A percentile compares a stretch with the other conserved stretches of the same genome.
These are phyloP conservation scores for baker's yeast (Saccharomyces cerevisiae) DNA, from an alignment of 805 yeast species.

Conservation along the genomic window DNA sequence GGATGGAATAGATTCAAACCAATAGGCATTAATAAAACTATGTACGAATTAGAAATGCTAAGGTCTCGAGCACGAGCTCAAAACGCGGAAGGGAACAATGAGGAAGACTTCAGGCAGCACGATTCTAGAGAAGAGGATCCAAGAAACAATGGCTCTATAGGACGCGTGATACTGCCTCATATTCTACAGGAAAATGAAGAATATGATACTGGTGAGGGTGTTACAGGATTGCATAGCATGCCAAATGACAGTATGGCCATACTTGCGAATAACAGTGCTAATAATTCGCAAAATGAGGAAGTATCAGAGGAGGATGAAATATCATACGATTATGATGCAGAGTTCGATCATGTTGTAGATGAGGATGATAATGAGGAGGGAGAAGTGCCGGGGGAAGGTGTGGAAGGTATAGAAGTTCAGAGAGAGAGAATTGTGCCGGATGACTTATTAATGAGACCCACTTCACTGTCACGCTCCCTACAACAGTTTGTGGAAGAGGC, in stretches of 20 bases:
- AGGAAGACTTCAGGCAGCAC: background rate
- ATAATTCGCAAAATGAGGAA: background rate
- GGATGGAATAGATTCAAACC: constrained; percentile 49
- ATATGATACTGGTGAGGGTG: constrained; percentile 3
- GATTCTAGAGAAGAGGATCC: background rate
- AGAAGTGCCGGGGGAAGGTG: constrained; percentile 17
- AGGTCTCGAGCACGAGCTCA: background rate
- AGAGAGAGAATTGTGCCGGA: constrained; percentile 2
- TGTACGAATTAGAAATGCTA: constrained; percentile 19
- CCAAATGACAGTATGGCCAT: constrained; percentile 3
- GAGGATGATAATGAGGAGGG: constrained; percentile 14
- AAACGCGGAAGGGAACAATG: constrained; percentile 1
- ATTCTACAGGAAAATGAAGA: constrained; percentile 28
- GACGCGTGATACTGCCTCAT: constrained; percentile 10
- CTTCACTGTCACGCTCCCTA: constrained; percentile 9
- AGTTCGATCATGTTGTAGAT: constrained; percentile 28
- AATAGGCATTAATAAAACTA: constrained; percentile 50
- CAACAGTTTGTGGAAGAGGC: constrained; percentile 20
- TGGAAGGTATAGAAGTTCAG: constrained; percentile 11
- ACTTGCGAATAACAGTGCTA: constrained; percentile 3
- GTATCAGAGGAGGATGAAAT: constrained; percentile 24
- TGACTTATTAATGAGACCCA: constrained; percentile 3
- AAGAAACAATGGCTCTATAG: background rate
- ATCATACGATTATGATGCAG: constrained; percentile 32
- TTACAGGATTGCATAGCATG: background rate